Percentiles rank a stretch among this genome's conserved stretches.
These are phyloP conservation scores for Boletus pseudo-olivaceus DNA, from an alignment of 768 basidiomycete genomes.

Conservation along the genomic window DNA sequence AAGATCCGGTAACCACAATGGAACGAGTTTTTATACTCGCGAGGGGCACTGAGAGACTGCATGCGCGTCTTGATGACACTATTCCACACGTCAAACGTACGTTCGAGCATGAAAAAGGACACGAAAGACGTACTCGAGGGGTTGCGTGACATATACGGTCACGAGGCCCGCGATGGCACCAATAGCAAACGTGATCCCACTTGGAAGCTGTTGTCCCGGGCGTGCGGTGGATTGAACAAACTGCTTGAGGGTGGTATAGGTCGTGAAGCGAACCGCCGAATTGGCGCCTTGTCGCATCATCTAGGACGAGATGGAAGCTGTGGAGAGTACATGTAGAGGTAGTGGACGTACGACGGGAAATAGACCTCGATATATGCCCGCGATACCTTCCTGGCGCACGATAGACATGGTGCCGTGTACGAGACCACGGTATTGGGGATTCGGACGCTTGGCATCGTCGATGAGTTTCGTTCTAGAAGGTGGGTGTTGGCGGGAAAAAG, in stretches of 20 bases:
- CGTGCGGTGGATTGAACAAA: constrained; percentile 81
- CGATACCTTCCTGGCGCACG: constrained; percentile 77
- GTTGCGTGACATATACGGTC: constrained; percentile 90
- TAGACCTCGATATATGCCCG: constrained; percentile 84
- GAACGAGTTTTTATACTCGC: constrained; percentile 89
- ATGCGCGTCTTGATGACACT: constrained; percentile 98
- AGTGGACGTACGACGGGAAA: constrained; percentile 78
- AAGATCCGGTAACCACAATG: constrained; percentile 95
- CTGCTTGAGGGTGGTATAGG: constrained; percentile 92
- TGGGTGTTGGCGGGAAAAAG: background rate
- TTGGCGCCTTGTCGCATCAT: constrained; percentile 99
- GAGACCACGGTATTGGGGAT: constrained; percentile 83
- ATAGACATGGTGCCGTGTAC: constrained; percentile 82
- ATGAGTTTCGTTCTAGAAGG: constrained; percentile 89
- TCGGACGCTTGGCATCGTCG: constrained; percentile 83
- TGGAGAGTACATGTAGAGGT: too few relatives aligned
- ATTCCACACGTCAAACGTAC: constrained; percentile 1
- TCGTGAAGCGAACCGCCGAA: constrained; percentile 93
- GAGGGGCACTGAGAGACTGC: constrained; percentile 84
- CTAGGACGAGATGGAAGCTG: constrained; percentile 35
- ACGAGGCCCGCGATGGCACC: constrained; percentile 92
- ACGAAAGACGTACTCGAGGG: constrained; percentile 58
- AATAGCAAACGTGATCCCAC: constrained; percentile 88
- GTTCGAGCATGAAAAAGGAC: background rate
- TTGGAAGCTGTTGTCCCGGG: constrained; percentile 82